Conservation (phyloP, 2,329 filamentous ascomycete genomes). For the Sporothrix mexicana region DNA sequence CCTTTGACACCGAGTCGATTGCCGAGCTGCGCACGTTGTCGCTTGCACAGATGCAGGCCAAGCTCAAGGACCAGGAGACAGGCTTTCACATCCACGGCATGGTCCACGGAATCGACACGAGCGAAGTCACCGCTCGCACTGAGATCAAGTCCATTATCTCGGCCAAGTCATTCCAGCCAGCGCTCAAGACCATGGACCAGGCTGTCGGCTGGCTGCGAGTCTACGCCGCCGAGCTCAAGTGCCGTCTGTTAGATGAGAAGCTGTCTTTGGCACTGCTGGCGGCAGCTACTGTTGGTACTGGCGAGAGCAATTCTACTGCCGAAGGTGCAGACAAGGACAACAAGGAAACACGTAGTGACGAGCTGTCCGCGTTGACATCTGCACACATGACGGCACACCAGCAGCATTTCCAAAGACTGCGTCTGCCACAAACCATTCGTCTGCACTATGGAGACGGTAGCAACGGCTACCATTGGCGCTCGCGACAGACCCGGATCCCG, state of each 20-base stretch:
- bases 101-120: slow-evolving; percentile 83
- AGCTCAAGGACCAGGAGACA: slow-evolving; percentile 77
- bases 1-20: slow-evolving; percentile 81
- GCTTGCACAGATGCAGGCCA: slow-evolving; percentile 76
- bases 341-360: slow-evolving; percentile 1
- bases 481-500: slow-evolving; percentile 77
- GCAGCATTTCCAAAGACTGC: slow-evolving; percentile 66
- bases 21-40: slow-evolving; percentile 75
- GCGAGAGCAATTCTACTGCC: background rate
- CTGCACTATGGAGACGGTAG: slow-evolving; percentile 78
- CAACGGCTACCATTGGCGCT: slow-evolving; percentile 60
- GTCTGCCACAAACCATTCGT: slow-evolving; percentile 83
- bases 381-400: background rate
- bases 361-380: background rate
- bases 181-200: slow-evolving; percentile 78
- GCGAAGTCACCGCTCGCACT: slow-evolving; percentile 87
- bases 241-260: slow-evolving; percentile 87
- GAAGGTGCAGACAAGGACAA: background rate
- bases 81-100: slow-evolving; percentile 84
- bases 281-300: slow-evolving; percentile 22
- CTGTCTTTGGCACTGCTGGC: slow-evolving; percentile 36
- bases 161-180: slow-evolving; percentile 90
- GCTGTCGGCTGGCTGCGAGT: slow-evolving; percentile 86
- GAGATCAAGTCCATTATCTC: slow-evolving; percentile 98
- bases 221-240: slow-evolving; percentile 89